Conservation (phyloP, 352 stramenopile genomes). For the Phytophthora cryptogea region DNA sequence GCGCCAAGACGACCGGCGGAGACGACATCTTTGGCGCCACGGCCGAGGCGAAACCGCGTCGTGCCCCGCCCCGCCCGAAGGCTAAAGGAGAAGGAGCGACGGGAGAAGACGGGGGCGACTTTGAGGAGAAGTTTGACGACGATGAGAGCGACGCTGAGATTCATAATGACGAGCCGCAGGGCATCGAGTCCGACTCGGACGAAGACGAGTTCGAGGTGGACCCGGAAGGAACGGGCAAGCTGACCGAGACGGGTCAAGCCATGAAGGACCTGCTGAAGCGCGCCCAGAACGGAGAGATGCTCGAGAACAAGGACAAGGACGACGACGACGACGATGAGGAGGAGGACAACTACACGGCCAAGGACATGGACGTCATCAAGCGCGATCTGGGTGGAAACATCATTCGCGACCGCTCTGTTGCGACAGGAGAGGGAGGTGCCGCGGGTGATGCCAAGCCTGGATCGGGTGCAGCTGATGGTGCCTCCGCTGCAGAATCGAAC, state of each 20-base stretch:
- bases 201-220: constrained; percentile 81
- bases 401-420: constrained; percentile 64
- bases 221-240: constrained; percentile 65
- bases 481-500: constrained; percentile 21
- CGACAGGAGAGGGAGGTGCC: constrained; percentile 11
- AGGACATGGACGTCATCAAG: constrained; percentile 85
- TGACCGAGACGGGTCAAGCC: constrained; percentile 80
- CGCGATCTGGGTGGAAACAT: constrained; percentile 83
- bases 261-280: constrained; percentile 87
- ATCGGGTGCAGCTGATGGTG: constrained; percentile 28
- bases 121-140: constrained; percentile 89
- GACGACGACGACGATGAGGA: constrained; percentile 63
- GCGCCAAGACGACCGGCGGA: constrained; percentile 34
- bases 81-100: constrained; percentile 58
- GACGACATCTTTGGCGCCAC: constrained; percentile 76
- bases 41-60: constrained; percentile 52
- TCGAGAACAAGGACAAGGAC: constrained; percentile 62
- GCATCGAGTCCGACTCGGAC: constrained; percentile 73
- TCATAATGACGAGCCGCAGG: constrained; percentile 67
- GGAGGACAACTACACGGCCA: constrained; percentile 75
- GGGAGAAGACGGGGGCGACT: constrained; percentile 83
- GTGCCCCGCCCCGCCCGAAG: constrained; percentile 51
- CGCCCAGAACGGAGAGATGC: constrained; percentile 76
- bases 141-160: constrained; percentile 88
- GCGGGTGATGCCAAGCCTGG: constrained; percentile 35